Evolutionary conservation across 2,329 filamentous ascomycete species (phyloP).

Genomic region (Trichoderma breve): DNA sequence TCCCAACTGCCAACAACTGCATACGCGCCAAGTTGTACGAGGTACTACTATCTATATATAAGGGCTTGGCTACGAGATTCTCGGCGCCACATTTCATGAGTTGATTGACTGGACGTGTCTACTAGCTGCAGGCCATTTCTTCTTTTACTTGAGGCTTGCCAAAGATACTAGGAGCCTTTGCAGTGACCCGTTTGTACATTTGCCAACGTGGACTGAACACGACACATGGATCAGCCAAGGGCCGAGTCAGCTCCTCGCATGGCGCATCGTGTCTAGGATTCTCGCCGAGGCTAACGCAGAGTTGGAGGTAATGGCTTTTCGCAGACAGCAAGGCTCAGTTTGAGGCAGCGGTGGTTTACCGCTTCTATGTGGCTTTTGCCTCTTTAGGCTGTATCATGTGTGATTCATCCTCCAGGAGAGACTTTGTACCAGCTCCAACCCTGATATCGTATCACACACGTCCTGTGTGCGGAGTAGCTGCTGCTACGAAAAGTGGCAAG

Average conservation of each 20-base stretch:
- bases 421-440: background rate
- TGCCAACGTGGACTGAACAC: background rate
- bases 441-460: background rate
- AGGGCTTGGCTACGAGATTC: background rate
- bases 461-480: background rate
- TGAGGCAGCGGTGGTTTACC: background rate
- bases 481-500: background rate
- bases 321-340: background rate
- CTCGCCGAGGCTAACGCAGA: background rate
- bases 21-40: background rate
- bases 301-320: background rate
- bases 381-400: constrained; percentile 5
- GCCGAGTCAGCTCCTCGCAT: constrained; percentile 15
- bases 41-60: background rate
- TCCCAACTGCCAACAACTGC: background rate
- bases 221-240: background rate
- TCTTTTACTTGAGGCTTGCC: background rate
- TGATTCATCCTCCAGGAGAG: background rate
- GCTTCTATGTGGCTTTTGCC: background rate
- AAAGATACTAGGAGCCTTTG: background rate
- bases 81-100: background rate
- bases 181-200: background rate
- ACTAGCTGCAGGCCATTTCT: background rate
- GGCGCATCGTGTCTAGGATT: background rate
- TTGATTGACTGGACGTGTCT: background rate